Evolutionary conservation across 2,329 filamentous ascomycete species (phyloP), one percentile per base, ranked within the genome.

Genomic region (Dactylellina drechsleri): DNA sequence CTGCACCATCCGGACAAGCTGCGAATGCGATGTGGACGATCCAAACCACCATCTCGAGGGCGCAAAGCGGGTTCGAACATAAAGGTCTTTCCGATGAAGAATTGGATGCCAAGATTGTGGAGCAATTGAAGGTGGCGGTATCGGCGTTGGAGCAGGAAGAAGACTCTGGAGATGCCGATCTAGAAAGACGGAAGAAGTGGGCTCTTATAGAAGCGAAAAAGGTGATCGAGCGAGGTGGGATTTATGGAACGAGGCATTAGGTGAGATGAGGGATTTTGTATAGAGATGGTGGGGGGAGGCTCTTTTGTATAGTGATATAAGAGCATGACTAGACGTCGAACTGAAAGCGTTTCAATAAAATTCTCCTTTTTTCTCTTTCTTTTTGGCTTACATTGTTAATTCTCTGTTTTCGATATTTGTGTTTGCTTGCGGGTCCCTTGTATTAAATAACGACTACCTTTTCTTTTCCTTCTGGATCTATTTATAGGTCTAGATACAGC

Each of bases 1-100:
- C 80, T 90, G 91, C 47, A 83, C 85, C 78, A 77, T 75, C 71
- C 52, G 71, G 71, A 20, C 64, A 75, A 26, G 41, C 71, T 54
- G 71, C 64, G 7, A 75, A 75, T 20, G 65, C 71, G 31, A 75
- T 75, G 71, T 75, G 66, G 64, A 75, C 64, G 15, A 75, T 75
- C 18, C 71, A 75, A 18, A 75, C 59, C 36, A 52, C 61, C 23
- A 52, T 75, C n/a, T 49, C 66, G 58, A 68, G 66, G 20, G 53
- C 71, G 10, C 57, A 67, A 20, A 45, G 41, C 20, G 59, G 54
- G 15, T 68, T 49, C 45, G 71, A 68, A 13, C 62, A 75, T 23
- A 75, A 75, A 47, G 31, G 28, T 28, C 45, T 75, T 13, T 75
- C 71, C 15, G 66, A 68, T 20, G 64, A 75, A 16, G 71, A 75